Base-by-base conservation (phyloP, 345 rosid species). In the Citrus trifoliata region DNA sequence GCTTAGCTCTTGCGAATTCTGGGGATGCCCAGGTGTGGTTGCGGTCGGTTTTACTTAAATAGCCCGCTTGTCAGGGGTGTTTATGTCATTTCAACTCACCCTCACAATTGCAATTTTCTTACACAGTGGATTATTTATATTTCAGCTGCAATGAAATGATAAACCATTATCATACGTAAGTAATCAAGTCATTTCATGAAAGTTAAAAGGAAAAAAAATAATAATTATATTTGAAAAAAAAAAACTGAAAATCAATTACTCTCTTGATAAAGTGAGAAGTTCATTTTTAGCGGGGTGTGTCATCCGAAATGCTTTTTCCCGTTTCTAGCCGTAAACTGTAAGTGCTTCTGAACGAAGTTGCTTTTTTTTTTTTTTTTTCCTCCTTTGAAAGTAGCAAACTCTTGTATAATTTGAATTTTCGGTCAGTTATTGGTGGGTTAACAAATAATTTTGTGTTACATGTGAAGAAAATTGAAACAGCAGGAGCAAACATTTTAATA, bases 1-100 rank as follows among this genome's bases (percentile, higher is more conserved):
- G 71, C 70, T 75, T 75, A 46, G 70, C 70, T 75, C 61, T 56
- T 35, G 5, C 65, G 75, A 71, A 53, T 53, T 74, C 77, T 40
- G 59, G 66, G 66, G 56, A 62, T 40, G 30, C 70, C 19, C 27
- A 6, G 70, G 10, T 21, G 25, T 42, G 69, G 16, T 28, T 9
- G 24, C 9, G 10, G 13, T 22, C 6, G 30, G 40, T 32, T 78
- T 70, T 70, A 56, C 63, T n/a, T 55, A 72, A 33, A 72, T 55
- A 32, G 7, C 51, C 75, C 51, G 24, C 42, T 6, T 5, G 10
- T 5, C 7, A 25, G 51, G 60, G n/a, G 48, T n/a, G 2, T 21
- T 56, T 56, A 16, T 4, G 59, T 48, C 38, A 27, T 46, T 24
- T 48, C 18, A 42, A 2, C 48, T 9, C 42, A 12, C 48, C 0